Base-by-base conservation (phyloP, 2,329 filamentous ascomycete species). In the Arachnopeziza araneosa region DNA sequence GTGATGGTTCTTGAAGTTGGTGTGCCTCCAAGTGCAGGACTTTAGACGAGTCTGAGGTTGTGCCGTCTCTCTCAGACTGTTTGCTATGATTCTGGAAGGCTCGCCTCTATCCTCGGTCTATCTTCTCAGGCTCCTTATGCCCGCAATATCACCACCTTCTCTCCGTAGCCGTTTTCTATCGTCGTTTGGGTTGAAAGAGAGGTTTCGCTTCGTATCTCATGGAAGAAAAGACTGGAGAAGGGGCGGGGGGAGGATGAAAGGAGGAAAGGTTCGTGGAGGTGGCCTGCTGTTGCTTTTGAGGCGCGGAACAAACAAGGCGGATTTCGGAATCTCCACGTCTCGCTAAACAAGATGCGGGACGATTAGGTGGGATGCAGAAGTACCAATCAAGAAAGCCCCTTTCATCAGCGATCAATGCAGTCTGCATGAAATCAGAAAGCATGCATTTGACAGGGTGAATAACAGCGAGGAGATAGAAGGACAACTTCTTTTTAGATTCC, bases 291-390 rank as follows among this genome's bases (percentile, higher is more conserved):
- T 44, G 36, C 36, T 44, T 44, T 44, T 44, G 36, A 44, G 17
- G 36, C 17, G 36, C 36, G 36, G 36, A 44, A 44, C 36, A 44
- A 32, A 44, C 50, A 44, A 59, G 49, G 60, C 24, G 24, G 51
- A 36, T 48, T 19, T 59, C 61, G 56, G 61, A 57, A 59, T 62
- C 21, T 8, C 22, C 24, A n/a, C 12, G 36, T 44, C 36, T 44
- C 36, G 36, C 36, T 44, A 17, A 19, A 44, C 36, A 58, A 63
- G 57, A 59, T 63, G 61, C 58, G 58, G 61, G 61, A 61, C 50
- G 56, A 59, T 62, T 59, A 58, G 54, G 57, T 59, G 57, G 52
- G 50, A 23, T 24, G 54, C 30, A 23, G 51, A 55, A 48, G 1
- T 30, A 26, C 44, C 55, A 50, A 48, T 30, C 8, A 24, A 26